Conservation (phyloP, 2,329 filamentous ascomycete genomes). For the Hirsutella thompsonii region DNA sequence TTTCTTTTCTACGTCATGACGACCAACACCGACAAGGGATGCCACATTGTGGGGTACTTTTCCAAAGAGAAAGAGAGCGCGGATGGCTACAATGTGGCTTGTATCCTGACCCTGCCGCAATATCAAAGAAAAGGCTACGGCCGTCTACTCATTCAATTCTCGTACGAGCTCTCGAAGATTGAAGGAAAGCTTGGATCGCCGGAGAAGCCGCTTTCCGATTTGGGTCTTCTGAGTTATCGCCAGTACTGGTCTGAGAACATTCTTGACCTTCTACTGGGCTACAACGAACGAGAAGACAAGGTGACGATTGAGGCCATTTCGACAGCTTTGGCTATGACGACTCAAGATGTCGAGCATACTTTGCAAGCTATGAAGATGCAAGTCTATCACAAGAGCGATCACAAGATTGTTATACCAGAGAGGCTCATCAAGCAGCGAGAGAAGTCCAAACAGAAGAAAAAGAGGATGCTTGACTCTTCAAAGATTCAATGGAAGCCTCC, state of each 20-base stretch:
- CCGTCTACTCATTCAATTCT: constrained; percentile 88
- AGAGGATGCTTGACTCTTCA: constrained; percentile 62
- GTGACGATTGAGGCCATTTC: constrained; percentile 82
- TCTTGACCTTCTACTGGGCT: constrained; percentile 69
- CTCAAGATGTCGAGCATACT: constrained; percentile 89
- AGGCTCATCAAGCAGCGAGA: constrained; percentile 67
- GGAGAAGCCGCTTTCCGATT: constrained; percentile 89
- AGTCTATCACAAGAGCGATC: constrained; percentile 88
- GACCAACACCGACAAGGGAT: constrained; percentile 74
- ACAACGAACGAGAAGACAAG: constrained; percentile 53
- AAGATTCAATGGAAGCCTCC: constrained; percentile 91
- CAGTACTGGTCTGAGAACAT: constrained; percentile 98
- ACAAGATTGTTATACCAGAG: constrained; percentile 87
- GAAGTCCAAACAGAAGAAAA: constrained; percentile 68
- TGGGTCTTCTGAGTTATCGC: constrained; percentile 85
- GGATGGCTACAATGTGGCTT: constrained; percentile 95
- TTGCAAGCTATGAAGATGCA: constrained; percentile 91
- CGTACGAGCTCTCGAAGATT: constrained; percentile 90
- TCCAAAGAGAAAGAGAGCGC: constrained; percentile 97
- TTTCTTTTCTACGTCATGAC: constrained; percentile 99
- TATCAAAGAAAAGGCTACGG: constrained; percentile 94
- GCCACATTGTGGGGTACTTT: constrained; percentile 97
- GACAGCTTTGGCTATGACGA: constrained; percentile 78
- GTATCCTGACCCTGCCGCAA: constrained; percentile 91
- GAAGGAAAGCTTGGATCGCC: constrained; percentile 92